Conservation (phyloP, 2,329 filamentous ascomycete species). For the Colletotrichum noveboracense region DNA sequence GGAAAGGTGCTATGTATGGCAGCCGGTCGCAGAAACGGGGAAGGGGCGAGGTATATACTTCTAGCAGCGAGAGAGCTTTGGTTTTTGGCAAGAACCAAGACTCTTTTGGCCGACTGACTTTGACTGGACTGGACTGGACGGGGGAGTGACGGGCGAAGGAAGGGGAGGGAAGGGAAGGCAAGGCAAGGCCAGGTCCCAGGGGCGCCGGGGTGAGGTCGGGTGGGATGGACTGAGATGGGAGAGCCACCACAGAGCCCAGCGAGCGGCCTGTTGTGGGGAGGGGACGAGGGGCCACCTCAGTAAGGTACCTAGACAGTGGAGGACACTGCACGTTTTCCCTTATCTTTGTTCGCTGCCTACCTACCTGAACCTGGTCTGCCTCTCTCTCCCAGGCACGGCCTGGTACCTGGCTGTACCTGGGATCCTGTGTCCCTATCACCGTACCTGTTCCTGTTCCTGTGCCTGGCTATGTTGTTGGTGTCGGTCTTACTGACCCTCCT, state of each 20-base stretch:
- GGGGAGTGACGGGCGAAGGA: background rate
- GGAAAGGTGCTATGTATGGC: background rate
- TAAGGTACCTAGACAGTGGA: background rate
- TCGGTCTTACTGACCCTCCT: background rate
- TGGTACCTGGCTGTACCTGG: background rate
- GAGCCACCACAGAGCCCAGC: background rate
- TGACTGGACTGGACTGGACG: background rate
- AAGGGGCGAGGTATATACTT: conserved; percentile 20
- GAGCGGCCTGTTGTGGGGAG: background rate
- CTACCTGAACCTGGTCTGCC: background rate
- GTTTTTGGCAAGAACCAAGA: background rate
- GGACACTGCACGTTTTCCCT: conserved; percentile 16
- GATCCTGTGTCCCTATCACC: background rate
- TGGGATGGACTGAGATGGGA: background rate
- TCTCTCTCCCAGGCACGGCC: background rate
- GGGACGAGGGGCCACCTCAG: background rate
- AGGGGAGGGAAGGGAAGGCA: background rate
- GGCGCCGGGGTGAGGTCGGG: background rate
- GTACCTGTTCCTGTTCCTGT: background rate
- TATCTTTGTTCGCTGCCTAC: conserved; percentile 12
- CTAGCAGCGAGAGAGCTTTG: background rate
- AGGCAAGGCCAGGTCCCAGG: background rate
- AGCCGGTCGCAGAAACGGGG: conserved; percentile 6
- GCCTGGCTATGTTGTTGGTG: background rate
- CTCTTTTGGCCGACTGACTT: background rate